Evolutionary conservation across 441 rosid genomes (phyloP), one percentile per base, ranked within the genome.

Genomic region (Pelargonium fulgidum): DNA sequence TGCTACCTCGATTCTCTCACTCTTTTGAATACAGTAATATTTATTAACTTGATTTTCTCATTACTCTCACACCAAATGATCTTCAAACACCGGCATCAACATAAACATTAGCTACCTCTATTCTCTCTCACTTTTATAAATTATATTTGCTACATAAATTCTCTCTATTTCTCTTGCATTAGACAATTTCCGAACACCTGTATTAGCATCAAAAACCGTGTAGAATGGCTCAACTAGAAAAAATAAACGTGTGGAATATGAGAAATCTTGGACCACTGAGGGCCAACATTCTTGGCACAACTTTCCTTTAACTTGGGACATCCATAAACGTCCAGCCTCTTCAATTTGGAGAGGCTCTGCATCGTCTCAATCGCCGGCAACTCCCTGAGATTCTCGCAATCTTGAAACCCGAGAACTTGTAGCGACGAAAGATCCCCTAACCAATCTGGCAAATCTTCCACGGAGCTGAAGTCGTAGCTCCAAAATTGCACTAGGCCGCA

Each of bases 401-500:
- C 0, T 1, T 3, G 0, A 16, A 80, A 11, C 2, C 11, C 7
- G 3, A 80, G 72, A 7, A 0, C 0, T 29, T 64, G 22, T 39
- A 80, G 78, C 41, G 75, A 76, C 1, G 74, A 56, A 16, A 80
- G 65, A 6, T 66, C 65, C 8, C 70, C 68, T 17, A 80, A 19
- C 83, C 80, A 76, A 8, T 69, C 76, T 6, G 82, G 82, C 76
- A 73, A 62, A 22, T 68, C 68, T 62, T 65, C 72, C 67, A 79
- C 10, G 2, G 16, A 42, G 0, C 59, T 3, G 14, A 76, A 76
- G 3, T 54, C 3, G 16, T 0, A 3, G 12, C 76, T 29, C 1
- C 1, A 0, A 26, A 75, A 59, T 1, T 12, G 2, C 8, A 12
- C 66, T 10, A 80, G 72, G 36, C 41, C 29, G 47, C 76, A 71